Percentiles rank a stretch among this genome's conserved stretches.
Conservation (phyloP, 306 rosid genomes). For the peach (Prunus persica) region DNA sequence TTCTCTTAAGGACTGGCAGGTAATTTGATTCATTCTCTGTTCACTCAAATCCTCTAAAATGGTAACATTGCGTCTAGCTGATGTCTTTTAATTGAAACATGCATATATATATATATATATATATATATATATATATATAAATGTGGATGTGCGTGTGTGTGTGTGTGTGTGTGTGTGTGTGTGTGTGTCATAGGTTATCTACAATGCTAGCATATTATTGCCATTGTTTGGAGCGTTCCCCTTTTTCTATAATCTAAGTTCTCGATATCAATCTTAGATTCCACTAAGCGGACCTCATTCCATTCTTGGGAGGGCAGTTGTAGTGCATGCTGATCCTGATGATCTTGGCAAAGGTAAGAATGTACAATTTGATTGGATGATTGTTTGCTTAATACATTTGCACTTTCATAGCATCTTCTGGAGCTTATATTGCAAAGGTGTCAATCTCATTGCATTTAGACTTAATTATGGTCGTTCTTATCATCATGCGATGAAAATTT, state of each 20-base stretch:
- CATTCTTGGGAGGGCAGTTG: conserved; percentile 92
- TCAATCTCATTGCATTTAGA: neutral
- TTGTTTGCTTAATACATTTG: neutral
- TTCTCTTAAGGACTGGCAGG: conserved; percentile 54
- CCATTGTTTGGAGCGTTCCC: neutral
- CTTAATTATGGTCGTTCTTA: neutral
- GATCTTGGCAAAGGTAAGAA: conserved; percentile 86
- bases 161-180: neutral
- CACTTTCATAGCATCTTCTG: neutral
- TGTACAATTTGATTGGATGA: neutral
- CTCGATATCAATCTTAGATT: conserved; percentile 42
- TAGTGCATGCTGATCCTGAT: conserved; percentile 93
- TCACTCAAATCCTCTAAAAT: neutral
- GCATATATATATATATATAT: neutral
- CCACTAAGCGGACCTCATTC: conserved; percentile 78
- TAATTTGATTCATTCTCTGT: conserved; percentile 12
- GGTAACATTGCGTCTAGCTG: neutral
- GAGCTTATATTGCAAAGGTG: neutral
- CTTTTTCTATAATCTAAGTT: neutral
- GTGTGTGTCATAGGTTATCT: neutral
- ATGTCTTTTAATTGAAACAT: neutral
- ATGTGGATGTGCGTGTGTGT: too few species aligned
- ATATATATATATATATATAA: too few species aligned
- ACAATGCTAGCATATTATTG: neutral
- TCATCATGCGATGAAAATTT: neutral